These are phyloP conservation scores for Isoetes taiwanensis DNA, from an alignment of 75 land plant genomes.

Conservation along the genomic window DNA sequence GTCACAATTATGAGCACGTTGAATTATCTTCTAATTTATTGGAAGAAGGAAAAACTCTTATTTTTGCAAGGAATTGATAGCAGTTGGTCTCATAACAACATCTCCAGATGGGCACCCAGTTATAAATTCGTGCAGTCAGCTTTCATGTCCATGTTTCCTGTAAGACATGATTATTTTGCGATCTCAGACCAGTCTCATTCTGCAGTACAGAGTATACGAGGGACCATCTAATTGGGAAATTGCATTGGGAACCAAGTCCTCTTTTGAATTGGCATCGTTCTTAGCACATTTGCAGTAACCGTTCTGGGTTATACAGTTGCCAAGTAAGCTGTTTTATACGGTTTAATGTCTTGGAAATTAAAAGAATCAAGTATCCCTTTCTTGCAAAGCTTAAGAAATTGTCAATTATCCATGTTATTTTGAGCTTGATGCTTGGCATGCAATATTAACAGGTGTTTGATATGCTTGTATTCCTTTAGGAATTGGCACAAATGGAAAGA, in stretches of 20 bases:
- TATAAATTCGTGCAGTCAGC: slow-evolving; percentile 50
- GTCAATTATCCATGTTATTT: neutral
- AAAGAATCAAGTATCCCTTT: too few species aligned
- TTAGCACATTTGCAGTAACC: slow-evolving; percentile 47
- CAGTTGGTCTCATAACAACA: slow-evolving; percentile 47
- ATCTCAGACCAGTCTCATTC: neutral
- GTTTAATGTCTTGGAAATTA: neutral
- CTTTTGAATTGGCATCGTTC: slow-evolving; percentile 49
- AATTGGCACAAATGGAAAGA: slow-evolving; percentile 71
- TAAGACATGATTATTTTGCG: slow-evolving; percentile 12
- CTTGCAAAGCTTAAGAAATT: neutral
- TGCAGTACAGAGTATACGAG: slow-evolving; percentile 52
- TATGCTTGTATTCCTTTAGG: slow-evolving; percentile 20
- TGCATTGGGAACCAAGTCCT: slow-evolving; percentile 24
- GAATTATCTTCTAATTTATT: too few species aligned
- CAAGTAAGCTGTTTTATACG: slow-evolving; percentile 32
- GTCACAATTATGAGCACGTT: too few species aligned
- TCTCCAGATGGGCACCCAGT: slow-evolving; percentile 43
- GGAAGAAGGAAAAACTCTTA: slow-evolving; percentile 79
- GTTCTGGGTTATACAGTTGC: slow-evolving; percentile 49
- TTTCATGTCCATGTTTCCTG: slow-evolving; percentile 80
- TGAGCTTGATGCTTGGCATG: neutral
- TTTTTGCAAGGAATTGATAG: slow-evolving; percentile 62
- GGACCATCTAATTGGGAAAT: slow-evolving; percentile 55
- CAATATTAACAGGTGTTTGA: neutral